Percentiles rank a stretch among this genome's conserved stretches.
These are phyloP conservation scores for Protostelium mycophagum DNA, from an alignment of 78 protist species.

Conservation along the genomic window DNA sequence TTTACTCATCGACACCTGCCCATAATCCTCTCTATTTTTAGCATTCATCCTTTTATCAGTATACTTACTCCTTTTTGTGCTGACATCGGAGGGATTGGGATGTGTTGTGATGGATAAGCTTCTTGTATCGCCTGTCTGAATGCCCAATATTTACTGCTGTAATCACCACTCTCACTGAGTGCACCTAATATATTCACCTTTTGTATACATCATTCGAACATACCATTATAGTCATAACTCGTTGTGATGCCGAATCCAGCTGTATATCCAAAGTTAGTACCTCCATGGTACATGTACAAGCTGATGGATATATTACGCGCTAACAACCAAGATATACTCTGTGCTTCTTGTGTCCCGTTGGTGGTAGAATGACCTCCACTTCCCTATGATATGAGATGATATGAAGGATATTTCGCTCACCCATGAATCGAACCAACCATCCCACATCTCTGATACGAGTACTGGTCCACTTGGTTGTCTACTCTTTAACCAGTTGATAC, in stretches of 20 bases:
- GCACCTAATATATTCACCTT: neutral
- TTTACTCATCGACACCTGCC: neutral
- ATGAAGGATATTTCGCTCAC: neutral
- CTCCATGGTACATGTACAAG: constrained; percentile 71
- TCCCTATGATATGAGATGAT: neutral
- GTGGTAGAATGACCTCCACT: neutral
- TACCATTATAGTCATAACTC: constrained; percentile 60
- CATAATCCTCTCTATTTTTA: neutral
- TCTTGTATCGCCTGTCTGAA: neutral
- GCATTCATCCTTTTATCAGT: no score
- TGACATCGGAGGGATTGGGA: neutral
- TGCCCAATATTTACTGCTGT: constrained; percentile 24
- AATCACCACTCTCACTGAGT: constrained; percentile 46
- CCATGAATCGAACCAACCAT: neutral
- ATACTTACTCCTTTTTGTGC: no score
- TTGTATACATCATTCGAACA: neutral
- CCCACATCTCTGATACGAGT: neutral
- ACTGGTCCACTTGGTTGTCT: neutral
- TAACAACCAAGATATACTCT: neutral
- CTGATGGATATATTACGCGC: neutral
- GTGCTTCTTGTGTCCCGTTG: neutral
- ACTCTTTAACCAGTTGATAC: neutral
- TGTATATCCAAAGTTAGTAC: constrained; percentile 48
- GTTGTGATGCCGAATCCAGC: constrained; percentile 46
- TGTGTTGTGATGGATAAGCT: neutral